Conservation (phyloP, 768 basidiomycete genomes). For the Lactarius pseudohatsudake region DNA sequence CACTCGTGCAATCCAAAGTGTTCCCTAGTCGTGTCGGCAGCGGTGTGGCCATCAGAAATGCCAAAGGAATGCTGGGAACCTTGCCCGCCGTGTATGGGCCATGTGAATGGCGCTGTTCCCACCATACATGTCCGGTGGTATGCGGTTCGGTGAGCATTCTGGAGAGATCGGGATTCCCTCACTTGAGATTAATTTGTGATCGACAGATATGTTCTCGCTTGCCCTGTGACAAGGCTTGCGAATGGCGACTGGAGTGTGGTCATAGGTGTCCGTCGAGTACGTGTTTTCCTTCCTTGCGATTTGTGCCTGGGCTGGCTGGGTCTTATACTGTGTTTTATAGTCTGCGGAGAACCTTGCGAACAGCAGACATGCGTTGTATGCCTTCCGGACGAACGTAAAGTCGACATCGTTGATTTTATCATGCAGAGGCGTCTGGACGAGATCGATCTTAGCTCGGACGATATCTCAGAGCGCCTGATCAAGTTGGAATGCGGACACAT, state of each 20-base stretch:
- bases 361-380: slow-evolving; percentile 38
- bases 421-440: slow-evolving; percentile 35
- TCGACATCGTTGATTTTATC: slow-evolving; percentile 41
- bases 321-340: slow-evolving; percentile 28
- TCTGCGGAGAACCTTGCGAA: slow-evolving; percentile 42
- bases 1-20: slow-evolving; percentile 36
- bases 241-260: slow-evolving; percentile 35
- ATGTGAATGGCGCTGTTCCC: slow-evolving; percentile 39
- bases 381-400: slow-evolving; percentile 29
- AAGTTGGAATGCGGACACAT: slow-evolving; percentile 39
- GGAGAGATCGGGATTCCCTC: background rate
- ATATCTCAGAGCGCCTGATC: slow-evolving; percentile 35
- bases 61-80: slow-evolving; percentile 34
- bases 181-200: background rate
- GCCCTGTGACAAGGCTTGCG: slow-evolving; percentile 40
- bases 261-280: slow-evolving; percentile 42
- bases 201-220: slow-evolving; percentile 40
- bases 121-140: slow-evolving; percentile 37
- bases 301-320: background rate
- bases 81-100: slow-evolving; percentile 38
- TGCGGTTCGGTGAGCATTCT: slow-evolving; percentile 39
- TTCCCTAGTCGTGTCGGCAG: slow-evolving; percentile 32
- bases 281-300: background rate
- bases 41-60: slow-evolving; percentile 37
- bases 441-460: slow-evolving; percentile 32